Base-by-base conservation (phyloP, 1,284 basidiomycete genomes). In the Cryptococcus hybrid region DNA sequence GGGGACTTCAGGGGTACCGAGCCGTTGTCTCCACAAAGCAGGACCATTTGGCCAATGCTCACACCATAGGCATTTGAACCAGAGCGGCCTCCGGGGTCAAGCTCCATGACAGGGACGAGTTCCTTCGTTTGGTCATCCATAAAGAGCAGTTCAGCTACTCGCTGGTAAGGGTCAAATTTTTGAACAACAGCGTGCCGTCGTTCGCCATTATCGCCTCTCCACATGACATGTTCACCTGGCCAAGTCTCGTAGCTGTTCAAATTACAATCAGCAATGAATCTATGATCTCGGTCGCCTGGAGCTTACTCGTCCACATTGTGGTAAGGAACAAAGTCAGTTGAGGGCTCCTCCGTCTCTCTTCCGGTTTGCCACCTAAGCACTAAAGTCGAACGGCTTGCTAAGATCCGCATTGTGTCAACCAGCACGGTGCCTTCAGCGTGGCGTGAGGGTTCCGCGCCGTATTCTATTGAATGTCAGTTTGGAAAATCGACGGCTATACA, bases 281-380 rank as follows among this genome's bases (percentile, higher is more conserved):
- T 42, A 36, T 35, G 30, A 39, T 47, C 35, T 11, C 24, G 30
- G 39, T 34, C 5, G 40, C n/a, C 24, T 11, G 30, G 7, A 9
- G 7, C 71, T 64, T 65, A 76, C 65, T 80, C 79, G 55, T 81
- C 80, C 24, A 81, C 64, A 38, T 77, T 72, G 49, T 88, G 70
- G 70, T 94, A 89, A 0, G 90, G 92, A 40, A 94, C 85, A 39
- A 94, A 79, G 12, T 85, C 82, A 18, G 80, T 84, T 3, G 90
- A 83, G 50, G 77, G 81, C 3, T 82, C 84, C 67, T 88, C 85
- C 6, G 76, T 77, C 56, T 76, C 80, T 7, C 79, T 81, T 15
- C 91, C 92, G 71, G 92, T 87, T 79, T 96, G 93, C 93, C 93
- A 97, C 13, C 93, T 74, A 36, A 96, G 81, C n/a, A 83, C 82